Percentiles rank a stretch among this genome's conserved stretches.
Conservation (phyloP, 768 basidiomycete genomes). For the Tricholomella constricta region DNA sequence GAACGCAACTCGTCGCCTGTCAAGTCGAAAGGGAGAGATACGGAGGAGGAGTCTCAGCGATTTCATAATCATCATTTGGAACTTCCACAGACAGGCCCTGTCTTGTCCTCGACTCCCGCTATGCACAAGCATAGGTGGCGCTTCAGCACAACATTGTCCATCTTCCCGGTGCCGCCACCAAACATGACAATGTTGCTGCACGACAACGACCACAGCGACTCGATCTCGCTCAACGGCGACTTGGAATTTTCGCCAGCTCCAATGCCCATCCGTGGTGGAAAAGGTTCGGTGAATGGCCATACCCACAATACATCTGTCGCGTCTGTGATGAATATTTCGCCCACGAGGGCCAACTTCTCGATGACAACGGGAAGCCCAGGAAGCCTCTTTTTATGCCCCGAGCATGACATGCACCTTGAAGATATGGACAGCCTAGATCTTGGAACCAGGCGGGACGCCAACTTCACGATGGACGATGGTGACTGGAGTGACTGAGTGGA, state of each 20-base stretch:
- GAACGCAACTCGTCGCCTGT: neutral
- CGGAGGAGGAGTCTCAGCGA: constrained; percentile 1
- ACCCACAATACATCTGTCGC: constrained; percentile 29
- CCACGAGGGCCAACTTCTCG: constrained; percentile 68
- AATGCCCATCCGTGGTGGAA: constrained; percentile 1
- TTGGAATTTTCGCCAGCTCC: constrained; percentile 12
- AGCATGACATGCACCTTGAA: constrained; percentile 72
- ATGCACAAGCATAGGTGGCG: constrained; percentile 30
- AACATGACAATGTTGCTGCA: constrained; percentile 78
- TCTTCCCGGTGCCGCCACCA: constrained; percentile 64
- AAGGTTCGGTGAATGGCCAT: neutral
- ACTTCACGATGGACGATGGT: constrained; percentile 11
- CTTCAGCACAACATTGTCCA: constrained; percentile 58
- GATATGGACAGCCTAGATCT: constrained; percentile 67
- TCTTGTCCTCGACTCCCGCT: constrained; percentile 18
- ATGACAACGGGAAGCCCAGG: constrained; percentile 66
- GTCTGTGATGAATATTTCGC: constrained; percentile 58
- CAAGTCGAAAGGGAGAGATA: too few relatives aligned
- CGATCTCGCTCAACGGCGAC: constrained; percentile 17
- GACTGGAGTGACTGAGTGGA: constrained; percentile 12
- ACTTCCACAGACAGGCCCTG: constrained; percentile 27
- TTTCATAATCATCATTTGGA: neutral
- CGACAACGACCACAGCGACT: constrained; percentile 42
- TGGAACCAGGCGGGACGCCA: constrained; percentile 28
- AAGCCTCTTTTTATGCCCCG: constrained; percentile 69